phyloP scores from a whole-genome alignment of 176 grass and related monocot genomes.

The Chrysopogon serrulatus region DNA sequence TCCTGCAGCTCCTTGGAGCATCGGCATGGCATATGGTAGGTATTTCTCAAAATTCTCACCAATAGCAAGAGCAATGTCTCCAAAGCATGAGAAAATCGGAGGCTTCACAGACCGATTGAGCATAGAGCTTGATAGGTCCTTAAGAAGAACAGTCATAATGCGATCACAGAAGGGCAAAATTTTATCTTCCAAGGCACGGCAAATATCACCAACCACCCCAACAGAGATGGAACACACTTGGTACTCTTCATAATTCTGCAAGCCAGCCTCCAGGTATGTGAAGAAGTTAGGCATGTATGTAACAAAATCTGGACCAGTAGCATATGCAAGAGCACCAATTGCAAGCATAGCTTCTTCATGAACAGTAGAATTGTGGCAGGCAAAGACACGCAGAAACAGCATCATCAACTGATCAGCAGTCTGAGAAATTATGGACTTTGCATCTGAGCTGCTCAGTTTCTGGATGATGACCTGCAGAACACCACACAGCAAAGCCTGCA shows the following conservation, averaged over 20 bases:
- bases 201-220: conserved; percentile 78
- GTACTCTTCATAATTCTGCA: too few relatives aligned
- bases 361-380: too few relatives aligned
- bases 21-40: conserved; percentile 58
- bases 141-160: conserved; percentile 73
- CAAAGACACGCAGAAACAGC: too few relatives aligned
- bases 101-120: too few relatives aligned
- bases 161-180: conserved; percentile 73
- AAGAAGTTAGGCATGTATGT: conserved; percentile 81
- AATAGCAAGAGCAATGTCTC: too few relatives aligned
- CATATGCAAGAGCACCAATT: conserved; percentile 84
- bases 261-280: conserved; percentile 75
- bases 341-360: conserved; percentile 95
- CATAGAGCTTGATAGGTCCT: conserved; percentile 68
- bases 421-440: conserved; percentile 59
- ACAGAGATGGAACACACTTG: conserved; percentile 83
- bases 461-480: too few relatives aligned
- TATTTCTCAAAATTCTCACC: too few relatives aligned
- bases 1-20: conserved; percentile 75
- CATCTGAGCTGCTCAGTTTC: too few relatives aligned
- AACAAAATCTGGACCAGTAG: conserved; percentile 64
- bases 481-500: too few relatives aligned
- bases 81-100: too few relatives aligned
- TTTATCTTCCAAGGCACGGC: conserved; percentile 76
- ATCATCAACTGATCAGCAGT: conserved; percentile 76